Evolutionary conservation across 106 monocot genomes (phyloP).

Genomic region (Acorus calamus): DNA sequence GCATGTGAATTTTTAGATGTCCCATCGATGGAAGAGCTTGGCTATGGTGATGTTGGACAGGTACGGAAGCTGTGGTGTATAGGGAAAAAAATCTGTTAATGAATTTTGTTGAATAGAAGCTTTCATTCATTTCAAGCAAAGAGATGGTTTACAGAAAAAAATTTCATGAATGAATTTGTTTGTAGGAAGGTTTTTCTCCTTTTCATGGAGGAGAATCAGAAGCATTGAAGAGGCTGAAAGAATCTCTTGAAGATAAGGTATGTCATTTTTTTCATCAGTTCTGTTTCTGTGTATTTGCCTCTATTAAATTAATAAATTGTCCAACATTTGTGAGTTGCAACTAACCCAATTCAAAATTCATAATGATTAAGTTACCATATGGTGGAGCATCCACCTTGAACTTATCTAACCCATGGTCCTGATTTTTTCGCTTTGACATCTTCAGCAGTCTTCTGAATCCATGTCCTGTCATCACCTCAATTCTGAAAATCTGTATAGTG

Average conservation of each 20-base stretch:
- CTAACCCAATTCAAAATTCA: too few relatives aligned
- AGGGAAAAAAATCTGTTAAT: neutral
- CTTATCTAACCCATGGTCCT: too few relatives aligned
- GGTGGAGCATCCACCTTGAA: too few relatives aligned
- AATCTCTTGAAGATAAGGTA: conserved; percentile 55
- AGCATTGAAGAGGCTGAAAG: conserved; percentile 67
- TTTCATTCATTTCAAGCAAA: too few relatives aligned
- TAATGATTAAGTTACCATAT: too few relatives aligned
- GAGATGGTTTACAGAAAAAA: too few relatives aligned
- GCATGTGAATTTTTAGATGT: conserved; percentile 33
- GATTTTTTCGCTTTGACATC: too few relatives aligned
- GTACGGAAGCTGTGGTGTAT: conserved; percentile 11
- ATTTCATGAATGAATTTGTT: neutral
- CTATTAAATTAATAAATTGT: neutral
- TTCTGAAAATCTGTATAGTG: too few relatives aligned
- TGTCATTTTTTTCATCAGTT: neutral
- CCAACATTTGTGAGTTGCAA: neutral
- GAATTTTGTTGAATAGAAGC: too few relatives aligned
- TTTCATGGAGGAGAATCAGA: conserved; percentile 80
- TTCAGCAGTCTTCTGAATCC: too few relatives aligned
- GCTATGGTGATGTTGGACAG: conserved; percentile 47
- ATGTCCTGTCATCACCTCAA: too few relatives aligned
- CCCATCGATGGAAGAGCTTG: conserved; percentile 68
- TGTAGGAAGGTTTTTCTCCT: conserved; percentile 55
- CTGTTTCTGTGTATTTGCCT: neutral